Evolutionary conservation across 169 alveolate genomes (phyloP), one percentile per base, ranked within the genome.

Genomic region (Plasmodium coatneyi): DNA sequence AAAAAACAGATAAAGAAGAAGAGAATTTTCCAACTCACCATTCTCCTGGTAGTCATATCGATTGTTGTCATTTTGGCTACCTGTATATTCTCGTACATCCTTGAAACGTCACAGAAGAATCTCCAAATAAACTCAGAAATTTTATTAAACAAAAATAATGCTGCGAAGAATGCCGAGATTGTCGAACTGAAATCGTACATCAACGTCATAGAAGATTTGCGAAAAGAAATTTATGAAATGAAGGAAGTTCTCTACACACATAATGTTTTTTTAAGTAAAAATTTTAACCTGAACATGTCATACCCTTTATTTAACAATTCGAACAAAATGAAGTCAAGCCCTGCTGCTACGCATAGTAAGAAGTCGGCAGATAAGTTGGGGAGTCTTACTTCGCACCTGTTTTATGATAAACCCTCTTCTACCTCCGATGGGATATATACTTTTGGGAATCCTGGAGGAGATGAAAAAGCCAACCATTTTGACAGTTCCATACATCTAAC

Each of bases 221-320:
- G 89, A 79, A 56, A 89, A 30, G 94, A 89, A 79, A 78, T 89
- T 30, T 30, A 32, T 56, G 94, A 89, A 39, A 89, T 89, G 82
- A 89, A 89, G 43, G 94, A 89, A 80, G 74, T 89, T 2, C 30
- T 89, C 7, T 89, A 89, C 71, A 49, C 71, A 34, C 94, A 89
- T 41, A 89, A 89, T 79, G 41, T 89, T 4, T 43, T 54, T 19
- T 54, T 89, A 80, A 76, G 79, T 49, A 76, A 80, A 78, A 52
- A 89, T 79, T 89, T 89, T 41, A 36, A 78, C 52, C 71, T 89
- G 22, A 76, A 54, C 82, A 89, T 16, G 28, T 79, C 94, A 30
- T 89, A 79, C 71, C 60, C 28, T 54, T 22, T 89, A 10, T 89
- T 89, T 79, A 80, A 89, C 39, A 84, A 74, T 71, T 72, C 78